Conservation (phyloP, 305 asterid genomes). For the Solanum hybrid region DNA sequence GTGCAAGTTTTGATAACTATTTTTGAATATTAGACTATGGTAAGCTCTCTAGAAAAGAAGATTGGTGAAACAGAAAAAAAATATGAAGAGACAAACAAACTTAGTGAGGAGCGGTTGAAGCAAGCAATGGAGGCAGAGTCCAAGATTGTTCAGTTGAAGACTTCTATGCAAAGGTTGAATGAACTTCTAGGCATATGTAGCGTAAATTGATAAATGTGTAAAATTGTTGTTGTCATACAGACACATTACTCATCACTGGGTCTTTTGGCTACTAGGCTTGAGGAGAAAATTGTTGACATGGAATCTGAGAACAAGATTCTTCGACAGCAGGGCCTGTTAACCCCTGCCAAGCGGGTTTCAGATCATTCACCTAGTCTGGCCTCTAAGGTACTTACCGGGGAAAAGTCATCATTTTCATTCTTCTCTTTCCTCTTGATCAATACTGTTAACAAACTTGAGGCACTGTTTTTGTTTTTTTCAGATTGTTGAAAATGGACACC, state of each 20-base stretch:
- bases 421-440: not conserved
- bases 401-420: constrained; percentile 5
- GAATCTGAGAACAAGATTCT: constrained; percentile 87
- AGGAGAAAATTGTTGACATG: constrained; percentile 85
- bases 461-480: constrained; percentile 18
- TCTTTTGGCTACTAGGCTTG: constrained; percentile 43
- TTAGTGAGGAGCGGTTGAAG: constrained; percentile 88
- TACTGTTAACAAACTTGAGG: constrained; percentile 5
- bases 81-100: constrained; percentile 81
- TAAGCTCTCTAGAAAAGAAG: constrained; percentile 76
- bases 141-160: constrained; percentile 74
- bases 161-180: constrained; percentile 63
- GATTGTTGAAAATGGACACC: constrained; percentile 81
- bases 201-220: not conserved
- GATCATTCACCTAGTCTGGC: constrained; percentile 32
- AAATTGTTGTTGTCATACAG: not conserved
- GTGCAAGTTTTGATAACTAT: constrained; percentile 1
- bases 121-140: constrained; percentile 94
- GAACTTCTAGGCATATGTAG: not conserved
- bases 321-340: constrained; percentile 61
- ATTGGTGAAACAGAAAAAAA: constrained; percentile 88
- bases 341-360: constrained; percentile 48
- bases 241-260: not conserved
- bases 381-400: constrained; percentile 35
- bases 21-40: constrained; percentile 50